Evolutionary conservation across 75 land plant species (phyloP).

Genomic region (Selaginella moellendorffii): DNA sequence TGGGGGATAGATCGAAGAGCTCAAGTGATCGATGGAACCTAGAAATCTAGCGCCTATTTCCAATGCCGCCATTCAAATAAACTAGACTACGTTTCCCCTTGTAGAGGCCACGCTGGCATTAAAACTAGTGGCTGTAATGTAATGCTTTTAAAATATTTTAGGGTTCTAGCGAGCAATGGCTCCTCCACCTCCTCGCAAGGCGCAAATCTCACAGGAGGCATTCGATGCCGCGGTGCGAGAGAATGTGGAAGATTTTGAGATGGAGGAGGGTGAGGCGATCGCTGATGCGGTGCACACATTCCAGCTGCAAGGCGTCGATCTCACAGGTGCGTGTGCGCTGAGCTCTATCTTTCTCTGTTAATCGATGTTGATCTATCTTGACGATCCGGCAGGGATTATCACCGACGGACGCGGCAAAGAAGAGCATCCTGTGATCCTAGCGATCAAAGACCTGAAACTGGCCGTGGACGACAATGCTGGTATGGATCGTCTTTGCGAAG

Average conservation of each 20-base stretch:
- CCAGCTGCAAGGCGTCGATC: conserved; percentile 81
- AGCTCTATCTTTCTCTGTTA: background rate
- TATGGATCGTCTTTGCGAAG: conserved; percentile 18
- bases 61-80: no score
- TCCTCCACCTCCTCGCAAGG: no score
- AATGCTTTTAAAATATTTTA: no score
- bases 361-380: background rate
- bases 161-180: no score
- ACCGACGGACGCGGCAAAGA: conserved; percentile 39
- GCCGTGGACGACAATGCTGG: conserved; percentile 3
- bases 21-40: no score
- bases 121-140: no score
- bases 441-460: conserved; percentile 32
- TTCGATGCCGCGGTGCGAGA: conserved; percentile 74
- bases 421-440: conserved; percentile 42
- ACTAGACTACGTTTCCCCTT: no score
- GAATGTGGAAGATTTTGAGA: conserved; percentile 86
- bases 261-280: conserved; percentile 77
- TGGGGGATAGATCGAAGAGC: no score
- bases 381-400: conserved; percentile 39
- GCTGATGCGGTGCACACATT: conserved; percentile 80
- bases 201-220: conserved; percentile 64
- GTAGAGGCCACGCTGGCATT: no score
- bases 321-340: conserved; percentile 42
- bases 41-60: no score